A percentile compares a stretch with the other conserved stretches of the same genome.
phyloP scores from a whole-genome alignment of 2,329 filamentous ascomycete genomes.

The Oidium heveae region DNA sequence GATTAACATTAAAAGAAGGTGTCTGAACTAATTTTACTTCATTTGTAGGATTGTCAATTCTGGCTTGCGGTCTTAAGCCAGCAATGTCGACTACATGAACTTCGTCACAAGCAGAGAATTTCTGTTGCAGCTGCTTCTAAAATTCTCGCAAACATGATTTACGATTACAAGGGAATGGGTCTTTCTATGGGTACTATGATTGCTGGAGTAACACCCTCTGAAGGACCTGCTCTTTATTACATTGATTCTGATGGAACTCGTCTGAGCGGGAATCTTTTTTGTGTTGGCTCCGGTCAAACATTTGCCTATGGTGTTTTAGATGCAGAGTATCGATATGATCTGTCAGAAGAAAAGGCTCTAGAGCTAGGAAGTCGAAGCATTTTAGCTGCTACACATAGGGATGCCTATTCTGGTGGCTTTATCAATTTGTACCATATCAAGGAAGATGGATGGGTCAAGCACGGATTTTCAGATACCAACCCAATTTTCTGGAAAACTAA shows the following conservation, averaged over 20 bases:
- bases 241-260: conserved; percentile 94
- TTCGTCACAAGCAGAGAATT: conserved; percentile 96
- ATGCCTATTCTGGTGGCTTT: conserved; percentile 95
- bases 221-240: conserved; percentile 95
- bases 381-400: conserved; percentile 81
- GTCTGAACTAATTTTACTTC: background rate
- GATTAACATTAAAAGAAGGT: background rate
- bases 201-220: conserved; percentile 80
- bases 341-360: conserved; percentile 67
- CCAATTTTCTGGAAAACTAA: conserved; percentile 99
- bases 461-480: conserved; percentile 94
- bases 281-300: conserved; percentile 91
- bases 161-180: conserved; percentile 97
- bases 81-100: conserved; percentile 97
- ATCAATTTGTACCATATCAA: conserved; percentile 99
- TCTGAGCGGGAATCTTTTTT: conserved; percentile 85
- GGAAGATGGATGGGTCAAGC: conserved; percentile 96
- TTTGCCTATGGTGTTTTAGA: conserved; percentile 97
- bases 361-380: conserved; percentile 83
- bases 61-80: conserved; percentile 97
- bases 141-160: conserved; percentile 94
- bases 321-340: conserved; percentile 77
- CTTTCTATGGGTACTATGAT: conserved; percentile 99
- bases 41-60: conserved; percentile 72
- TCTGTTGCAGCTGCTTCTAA: conserved; percentile 92